Conservation (phyloP, 2,329 filamentous ascomycete species). For the Coniochaeta sp. region DNA sequence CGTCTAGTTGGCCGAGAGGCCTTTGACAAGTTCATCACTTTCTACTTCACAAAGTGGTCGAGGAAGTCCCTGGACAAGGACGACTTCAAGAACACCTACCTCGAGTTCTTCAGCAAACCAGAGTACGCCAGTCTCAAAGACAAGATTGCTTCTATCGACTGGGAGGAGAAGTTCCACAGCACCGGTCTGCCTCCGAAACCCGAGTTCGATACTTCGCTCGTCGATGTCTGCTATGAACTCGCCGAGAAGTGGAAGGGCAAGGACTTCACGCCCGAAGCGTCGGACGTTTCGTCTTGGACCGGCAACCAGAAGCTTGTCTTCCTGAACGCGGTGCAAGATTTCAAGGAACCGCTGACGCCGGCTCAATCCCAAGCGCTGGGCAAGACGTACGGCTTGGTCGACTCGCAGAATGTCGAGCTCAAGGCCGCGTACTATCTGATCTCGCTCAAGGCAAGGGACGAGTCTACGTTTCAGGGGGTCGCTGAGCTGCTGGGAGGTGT, state of each 20-base stretch:
- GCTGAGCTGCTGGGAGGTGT: slow-evolving; percentile 72
- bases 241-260: slow-evolving; percentile 71
- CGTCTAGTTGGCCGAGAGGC: slow-evolving; percentile 74
- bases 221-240: slow-evolving; percentile 76
- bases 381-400: slow-evolving; percentile 61
- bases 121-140: slow-evolving; percentile 56
- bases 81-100: slow-evolving; percentile 83
- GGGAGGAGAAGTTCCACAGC: slow-evolving; percentile 84
- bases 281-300: slow-evolving; percentile 67
- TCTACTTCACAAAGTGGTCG: slow-evolving; percentile 85
- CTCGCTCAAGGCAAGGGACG: slow-evolving; percentile 67
- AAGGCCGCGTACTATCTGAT: slow-evolving; percentile 73
- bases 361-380: slow-evolving; percentile 67
- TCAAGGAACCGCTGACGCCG: slow-evolving; percentile 54
- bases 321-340: slow-evolving; percentile 69
- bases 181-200: slow-evolving; percentile 88
- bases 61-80: slow-evolving; percentile 86
- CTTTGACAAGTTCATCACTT: slow-evolving; percentile 92
- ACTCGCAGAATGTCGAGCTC: slow-evolving; percentile 82
- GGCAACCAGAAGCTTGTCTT: slow-evolving; percentile 91
- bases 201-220: slow-evolving; percentile 80
- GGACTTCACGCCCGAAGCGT: slow-evolving; percentile 55
- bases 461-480: slow-evolving; percentile 61
- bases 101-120: slow-evolving; percentile 70
- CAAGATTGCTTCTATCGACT: slow-evolving; percentile 70